Base-by-base conservation (phyloP, 257 asterid species). In the Nicotiana knightiana region DNA sequence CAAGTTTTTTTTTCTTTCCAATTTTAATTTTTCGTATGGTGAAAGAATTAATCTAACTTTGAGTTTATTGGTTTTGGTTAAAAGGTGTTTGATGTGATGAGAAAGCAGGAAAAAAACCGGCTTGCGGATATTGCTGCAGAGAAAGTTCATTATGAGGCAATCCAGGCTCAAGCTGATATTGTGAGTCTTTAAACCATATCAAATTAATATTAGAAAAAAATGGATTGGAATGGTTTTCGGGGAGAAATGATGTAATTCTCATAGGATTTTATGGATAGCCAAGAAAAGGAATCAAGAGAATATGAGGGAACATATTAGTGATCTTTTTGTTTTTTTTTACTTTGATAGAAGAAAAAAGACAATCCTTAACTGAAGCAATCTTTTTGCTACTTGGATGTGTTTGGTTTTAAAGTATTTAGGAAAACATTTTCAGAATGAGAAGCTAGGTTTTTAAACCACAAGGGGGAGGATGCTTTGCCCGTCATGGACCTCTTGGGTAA, bases 31-130 rank as follows among this genome's bases (percentile, higher is more conserved):
- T 43, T 43, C 3, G 51, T 43, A 43, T 46, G 39, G 46, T 70
- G 79, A 28, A 4, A 4, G 16, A 26, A 21, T 26, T 83, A 37
- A 18, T 66, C 46, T 66, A 9, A 18, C 24, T 64, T 59, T 62
- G 12, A 55, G 39, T 77, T 43, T 57, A 21, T 81, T 59, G 30
- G 39, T 80, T 35, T 73, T 53, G 33, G 79, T 33, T 82, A 77
- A 83, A 43, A 95, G 99, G 95, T 91, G 63, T 96, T 93, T 67
- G 96, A 93, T 35, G 83, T 96, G 59, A 96, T 94, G 99, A 91
- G 98, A 82, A 88, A 90, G 91, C 99, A 96, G 90, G 99, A 96
- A 67, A 92, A 92, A 75, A 67, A 88, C 9, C 90, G 99, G 85
- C 90, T 87, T 59, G 87, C 91, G 5, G 99, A 96, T 85, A 81